A percentile compares a stretch with the other conserved stretches of the same genome.
Evolutionary conservation across 371 early-diverging fungal genomes (phyloP).

Genomic region (Nematocida sp.): DNA sequence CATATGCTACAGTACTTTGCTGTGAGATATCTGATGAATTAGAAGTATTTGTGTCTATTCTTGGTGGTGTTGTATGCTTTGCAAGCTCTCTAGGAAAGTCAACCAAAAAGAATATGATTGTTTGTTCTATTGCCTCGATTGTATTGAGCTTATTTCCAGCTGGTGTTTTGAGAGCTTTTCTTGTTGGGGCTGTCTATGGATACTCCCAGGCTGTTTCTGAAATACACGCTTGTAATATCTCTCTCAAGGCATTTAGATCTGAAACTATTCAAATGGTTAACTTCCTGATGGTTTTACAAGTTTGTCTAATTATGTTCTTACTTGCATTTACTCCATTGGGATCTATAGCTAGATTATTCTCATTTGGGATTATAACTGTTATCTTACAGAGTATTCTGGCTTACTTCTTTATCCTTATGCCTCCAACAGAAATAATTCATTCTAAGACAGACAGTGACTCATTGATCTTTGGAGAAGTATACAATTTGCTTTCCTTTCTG

Average conservation of each 20-base stretch:
- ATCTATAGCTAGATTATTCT: background rate
- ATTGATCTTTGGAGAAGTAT: constrained; percentile 14
- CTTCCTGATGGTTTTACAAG: constrained; percentile 14
- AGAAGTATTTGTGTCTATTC: constrained; percentile 22
- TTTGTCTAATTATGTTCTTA: constrained; percentile 14
- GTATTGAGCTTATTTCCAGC: constrained; percentile 11
- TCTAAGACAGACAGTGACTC: background rate
- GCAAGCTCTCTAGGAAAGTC: background rate
- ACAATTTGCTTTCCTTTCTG: background rate
- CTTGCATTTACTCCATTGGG: constrained; percentile 11
- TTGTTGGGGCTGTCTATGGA: background rate
- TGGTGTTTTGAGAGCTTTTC: background rate
- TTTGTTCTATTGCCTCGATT: background rate
- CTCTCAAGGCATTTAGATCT: constrained; percentile 28
- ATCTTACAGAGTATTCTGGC: background rate
- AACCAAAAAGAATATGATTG: constrained; percentile 12
- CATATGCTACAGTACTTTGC: constrained; percentile 7
- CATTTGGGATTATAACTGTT: background rate
- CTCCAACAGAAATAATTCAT: constrained; percentile 19
- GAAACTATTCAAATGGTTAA: constrained; percentile 7
- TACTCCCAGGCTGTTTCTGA: constrained; percentile 31
- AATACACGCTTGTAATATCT: constrained; percentile 10
- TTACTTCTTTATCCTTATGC: background rate
- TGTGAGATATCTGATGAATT: constrained; percentile 41
- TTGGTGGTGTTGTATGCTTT: constrained; percentile 13